Evolutionary conservation across 768 basidiomycete genomes (phyloP), one percentile per base, ranked within the genome.

Genomic region (Phlebiopsis gigantea): DNA sequence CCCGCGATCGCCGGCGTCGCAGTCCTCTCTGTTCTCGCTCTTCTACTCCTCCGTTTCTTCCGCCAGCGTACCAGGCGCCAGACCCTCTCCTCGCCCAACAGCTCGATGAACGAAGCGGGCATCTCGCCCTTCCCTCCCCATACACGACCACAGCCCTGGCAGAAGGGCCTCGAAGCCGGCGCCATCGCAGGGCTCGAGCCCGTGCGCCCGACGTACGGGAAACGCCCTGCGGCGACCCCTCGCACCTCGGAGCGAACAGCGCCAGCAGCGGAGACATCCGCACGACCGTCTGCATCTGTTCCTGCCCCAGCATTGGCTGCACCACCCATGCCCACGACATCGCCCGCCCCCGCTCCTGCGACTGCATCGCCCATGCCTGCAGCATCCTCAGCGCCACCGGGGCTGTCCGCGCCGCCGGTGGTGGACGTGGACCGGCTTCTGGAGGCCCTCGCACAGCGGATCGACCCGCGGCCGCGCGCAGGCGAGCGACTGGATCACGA

Each of bases 1-100:
- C 39, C 49, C 4, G 50, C 62, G 17, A 31, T 60, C 26, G 66
- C 57, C 26, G 65, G 15, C 4, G 43, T 61, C 5, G 54, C 34
- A 4, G 34, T 39, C 17, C 34, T 39, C 34, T 39, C 46, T 22
- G 26, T 56, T 21, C 46, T 65, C 25, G 39, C 25, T 10, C n/a
- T 54, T 42, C 24, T 15, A 12, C 15, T 48, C 21, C 10, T 39
- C 19, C 22, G 2, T 31, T 12, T 17, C 15, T n/a, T n/a, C n/a
- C n/a, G n/a, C n/a, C n/a, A n/a, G n/a, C n/a, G n/a, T n/a, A n/a
- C n/a, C n/a, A n/a, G n/a, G n/a, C n/a, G n/a, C n/a, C n/a, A n/a
- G n/a, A n/a, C n/a, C n/a, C n/a, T n/a, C n/a, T 17, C 22, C 29
- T 5, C 17, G 14, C 34, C 3, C 34, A 2, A 39, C 34, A 17